phyloP scores from a whole-genome alignment of 2,329 filamentous ascomycete genomes.

The Cercospora sp. region DNA sequence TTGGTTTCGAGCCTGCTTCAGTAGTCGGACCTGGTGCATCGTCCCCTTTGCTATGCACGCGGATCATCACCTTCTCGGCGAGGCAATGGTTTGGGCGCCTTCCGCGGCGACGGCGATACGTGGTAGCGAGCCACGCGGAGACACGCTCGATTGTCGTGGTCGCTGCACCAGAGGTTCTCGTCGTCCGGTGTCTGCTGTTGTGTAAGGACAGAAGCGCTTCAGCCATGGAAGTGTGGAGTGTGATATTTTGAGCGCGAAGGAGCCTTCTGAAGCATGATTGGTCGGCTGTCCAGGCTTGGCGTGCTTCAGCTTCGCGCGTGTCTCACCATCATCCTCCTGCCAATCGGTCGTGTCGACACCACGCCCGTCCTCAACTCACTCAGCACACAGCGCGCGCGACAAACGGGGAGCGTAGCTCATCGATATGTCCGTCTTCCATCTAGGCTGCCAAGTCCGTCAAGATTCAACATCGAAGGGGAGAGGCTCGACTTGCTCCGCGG shows the following conservation, averaged over 20 bases:
- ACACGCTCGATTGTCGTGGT: neutral
- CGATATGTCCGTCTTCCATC: neutral
- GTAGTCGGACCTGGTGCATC: neutral
- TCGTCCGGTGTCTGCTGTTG: neutral
- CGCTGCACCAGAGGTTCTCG: neutral
- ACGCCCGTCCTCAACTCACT: neutral
- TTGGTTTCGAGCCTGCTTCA: neutral
- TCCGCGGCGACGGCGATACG: neutral
- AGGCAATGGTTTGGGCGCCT: neutral
- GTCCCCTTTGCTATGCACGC: neutral
- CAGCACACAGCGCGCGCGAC: neutral
- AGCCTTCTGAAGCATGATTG: neutral
- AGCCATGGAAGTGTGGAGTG: neutral
- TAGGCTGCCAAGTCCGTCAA: neutral
- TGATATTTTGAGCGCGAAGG: neutral
- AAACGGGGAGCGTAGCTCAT: neutral
- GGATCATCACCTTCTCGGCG: neutral
- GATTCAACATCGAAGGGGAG: neutral
- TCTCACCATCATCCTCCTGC: neutral
- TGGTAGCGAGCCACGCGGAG: neutral
- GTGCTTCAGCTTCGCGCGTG: neutral
- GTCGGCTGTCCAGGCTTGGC: neutral
- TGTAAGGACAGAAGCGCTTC: conserved; percentile 3
- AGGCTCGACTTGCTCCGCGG: neutral
- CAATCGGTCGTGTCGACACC: neutral